Evolutionary conservation across 805 yeast genomes (phyloP).

Genomic region (Candida methanosorbosa): DNA sequence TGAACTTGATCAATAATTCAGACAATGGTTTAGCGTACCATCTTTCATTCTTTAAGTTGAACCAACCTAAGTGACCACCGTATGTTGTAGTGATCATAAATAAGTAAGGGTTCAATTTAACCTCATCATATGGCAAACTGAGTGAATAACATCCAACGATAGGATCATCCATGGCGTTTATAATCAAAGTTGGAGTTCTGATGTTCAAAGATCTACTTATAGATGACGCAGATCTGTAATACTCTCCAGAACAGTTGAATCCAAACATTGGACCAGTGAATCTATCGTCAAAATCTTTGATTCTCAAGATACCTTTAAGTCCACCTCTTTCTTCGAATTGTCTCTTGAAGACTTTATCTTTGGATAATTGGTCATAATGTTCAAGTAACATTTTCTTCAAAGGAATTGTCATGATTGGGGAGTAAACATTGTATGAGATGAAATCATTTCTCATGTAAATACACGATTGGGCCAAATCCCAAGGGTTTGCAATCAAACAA

Average conservation of each 20-base stretch:
- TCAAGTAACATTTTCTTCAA: conserved; percentile 32
- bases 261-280: conserved; percentile 64
- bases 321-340: conserved; percentile 1
- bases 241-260: conserved; percentile 51
- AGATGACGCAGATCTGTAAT: conserved; percentile 59
- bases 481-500: conserved; percentile 55
- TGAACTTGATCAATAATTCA: conserved; percentile 22
- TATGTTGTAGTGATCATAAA: conserved; percentile 48
- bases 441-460: conserved; percentile 30
- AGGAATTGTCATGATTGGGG: conserved; percentile 41
- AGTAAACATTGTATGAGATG: conserved; percentile 38
- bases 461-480: conserved; percentile 57
- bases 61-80: conserved; percentile 88
- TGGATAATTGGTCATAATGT: conserved; percentile 31
- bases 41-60: conserved; percentile 45
- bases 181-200: conserved; percentile 52
- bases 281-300: conserved; percentile 53
- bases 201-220: conserved; percentile 39
- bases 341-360: conserved; percentile 17
- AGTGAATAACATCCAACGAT: conserved; percentile 39
- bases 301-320: conserved; percentile 20
- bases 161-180: conserved; percentile 73
- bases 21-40: conserved; percentile 57
- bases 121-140: conserved; percentile 43
- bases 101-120: conserved; percentile 48